Conservation (phyloP, 768 basidiomycete genomes). For the Russula abietina region DNA sequence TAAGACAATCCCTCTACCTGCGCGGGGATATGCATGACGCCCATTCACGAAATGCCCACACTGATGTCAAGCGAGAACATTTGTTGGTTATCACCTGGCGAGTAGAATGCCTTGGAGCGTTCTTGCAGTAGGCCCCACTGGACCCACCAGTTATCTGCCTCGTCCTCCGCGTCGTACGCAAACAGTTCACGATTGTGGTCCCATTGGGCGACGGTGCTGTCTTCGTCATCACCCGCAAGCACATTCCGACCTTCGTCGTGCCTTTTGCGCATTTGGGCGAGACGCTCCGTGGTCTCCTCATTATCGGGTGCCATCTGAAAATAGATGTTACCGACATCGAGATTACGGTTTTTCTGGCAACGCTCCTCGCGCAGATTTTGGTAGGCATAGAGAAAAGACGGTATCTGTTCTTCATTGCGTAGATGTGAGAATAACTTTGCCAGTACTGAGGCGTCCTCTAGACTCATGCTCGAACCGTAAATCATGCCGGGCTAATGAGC, state of each 20-base stretch:
- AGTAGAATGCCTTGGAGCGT: conserved; percentile 17
- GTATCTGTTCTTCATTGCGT: conserved; percentile 29
- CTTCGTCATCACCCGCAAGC: conserved; percentile 27
- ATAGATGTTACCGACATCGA: conserved; percentile 26
- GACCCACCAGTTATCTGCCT: conserved; percentile 37
- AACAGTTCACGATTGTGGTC: conserved; percentile 32
- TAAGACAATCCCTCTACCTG: neutral
- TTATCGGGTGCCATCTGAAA: conserved; percentile 26
- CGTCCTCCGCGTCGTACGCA: conserved; percentile 35
- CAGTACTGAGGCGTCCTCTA: conserved; percentile 39
- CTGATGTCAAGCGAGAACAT: conserved; percentile 12
- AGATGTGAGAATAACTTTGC: conserved; percentile 38
- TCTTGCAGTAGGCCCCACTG: conserved; percentile 32
- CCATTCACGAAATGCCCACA: conserved; percentile 4
- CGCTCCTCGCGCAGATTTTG: conserved; percentile 34
- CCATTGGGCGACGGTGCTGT: conserved; percentile 27
- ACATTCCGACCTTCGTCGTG: conserved; percentile 25
- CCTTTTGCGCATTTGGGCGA: conserved; percentile 27
- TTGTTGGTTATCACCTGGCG: neutral
- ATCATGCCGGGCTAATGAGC: conserved; percentile 30
- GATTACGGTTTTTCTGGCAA: conserved; percentile 18
- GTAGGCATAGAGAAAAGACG: conserved; percentile 32
- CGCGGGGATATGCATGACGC: too few species aligned
- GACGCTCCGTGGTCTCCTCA: conserved; percentile 26
- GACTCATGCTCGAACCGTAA: conserved; percentile 34